phyloP scores from a whole-genome alignment of 2,329 filamentous ascomycete species.

The Corinectria fuckeliana region DNA sequence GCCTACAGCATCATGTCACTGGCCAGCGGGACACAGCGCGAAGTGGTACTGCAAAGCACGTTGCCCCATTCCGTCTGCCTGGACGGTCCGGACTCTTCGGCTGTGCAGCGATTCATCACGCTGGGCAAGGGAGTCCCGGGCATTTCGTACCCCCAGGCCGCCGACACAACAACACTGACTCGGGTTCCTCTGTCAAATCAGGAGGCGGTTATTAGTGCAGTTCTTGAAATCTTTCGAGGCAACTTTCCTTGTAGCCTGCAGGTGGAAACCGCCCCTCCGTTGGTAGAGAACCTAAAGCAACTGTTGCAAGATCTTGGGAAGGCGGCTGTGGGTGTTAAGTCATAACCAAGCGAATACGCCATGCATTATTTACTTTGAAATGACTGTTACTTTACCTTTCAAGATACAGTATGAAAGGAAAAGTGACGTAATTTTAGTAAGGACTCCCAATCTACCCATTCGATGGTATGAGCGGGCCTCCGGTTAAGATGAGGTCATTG shows the following conservation, averaged over 20 bases:
- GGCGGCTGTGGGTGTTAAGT: constrained; percentile 15
- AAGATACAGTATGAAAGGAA: too few species aligned
- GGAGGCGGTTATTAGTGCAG: constrained; percentile 15
- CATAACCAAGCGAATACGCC: neutral
- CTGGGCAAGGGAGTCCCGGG: constrained; percentile 13
- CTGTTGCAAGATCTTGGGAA: constrained; percentile 19
- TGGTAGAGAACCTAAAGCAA: constrained; percentile 24
- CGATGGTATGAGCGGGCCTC: too few species aligned
- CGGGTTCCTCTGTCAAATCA: constrained; percentile 16
- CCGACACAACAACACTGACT: neutral
- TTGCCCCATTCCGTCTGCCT: constrained; percentile 9
- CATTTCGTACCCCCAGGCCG: constrained; percentile 4
- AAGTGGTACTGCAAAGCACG: neutral
- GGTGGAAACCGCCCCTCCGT: constrained; percentile 16
- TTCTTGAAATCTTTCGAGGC: constrained; percentile 13
- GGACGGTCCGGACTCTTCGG: constrained; percentile 18
- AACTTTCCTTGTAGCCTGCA: constrained; percentile 19
- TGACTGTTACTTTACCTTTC: too few species aligned
- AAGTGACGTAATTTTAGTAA: too few species aligned
- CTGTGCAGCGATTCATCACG: constrained; percentile 18
- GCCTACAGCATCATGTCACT: constrained; percentile 22
- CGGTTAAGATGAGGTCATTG: too few species aligned
- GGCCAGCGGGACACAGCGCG: neutral
- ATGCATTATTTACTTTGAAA: too few species aligned
- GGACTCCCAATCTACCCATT: too few species aligned